Conservation (phyloP, 225 moss, liverwort and hornwort genomes). For the Pleurozium schreberi region DNA sequence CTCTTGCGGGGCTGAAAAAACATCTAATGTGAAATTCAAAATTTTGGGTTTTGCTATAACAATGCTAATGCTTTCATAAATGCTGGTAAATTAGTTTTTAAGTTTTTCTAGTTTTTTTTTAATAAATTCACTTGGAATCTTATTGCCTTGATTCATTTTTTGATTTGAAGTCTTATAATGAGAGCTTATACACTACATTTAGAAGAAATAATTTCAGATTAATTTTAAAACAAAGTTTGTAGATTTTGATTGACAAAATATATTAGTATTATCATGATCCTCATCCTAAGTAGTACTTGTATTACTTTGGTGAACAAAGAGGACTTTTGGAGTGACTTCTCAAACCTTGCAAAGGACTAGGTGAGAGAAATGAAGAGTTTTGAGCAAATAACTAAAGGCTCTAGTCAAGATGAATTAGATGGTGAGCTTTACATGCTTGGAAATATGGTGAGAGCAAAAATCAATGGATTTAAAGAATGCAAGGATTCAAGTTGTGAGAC, state of each 20-base stretch:
- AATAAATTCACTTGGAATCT: background rate
- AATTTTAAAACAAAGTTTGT: background rate
- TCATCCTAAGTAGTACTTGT: background rate
- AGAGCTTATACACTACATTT: background rate
- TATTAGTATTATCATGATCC: background rate
- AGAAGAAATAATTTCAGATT: background rate
- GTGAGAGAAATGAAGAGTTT: background rate
- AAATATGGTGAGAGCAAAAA: background rate
- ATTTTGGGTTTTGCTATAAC: rapidly evolving
- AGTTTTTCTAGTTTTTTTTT: background rate
- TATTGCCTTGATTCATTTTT: background rate
- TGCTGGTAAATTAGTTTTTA: background rate
- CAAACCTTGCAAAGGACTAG: background rate
- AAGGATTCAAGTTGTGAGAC: background rate
- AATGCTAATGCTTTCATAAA: background rate
- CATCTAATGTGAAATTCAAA: too few relatives aligned
- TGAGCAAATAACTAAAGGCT: rapidly evolving
- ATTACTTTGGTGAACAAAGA: background rate
- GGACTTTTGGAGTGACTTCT: background rate
- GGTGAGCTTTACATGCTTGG: background rate
- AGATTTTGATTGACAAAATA: background rate
- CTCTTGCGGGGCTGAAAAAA: too few relatives aligned
- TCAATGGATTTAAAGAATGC: background rate
- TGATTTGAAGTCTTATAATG: background rate
- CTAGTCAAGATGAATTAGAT: rapidly evolving